Evolutionary conservation across 2,329 filamentous ascomycete genomes (phyloP).

Genomic region (Verticillium nonalfalfae): DNA sequence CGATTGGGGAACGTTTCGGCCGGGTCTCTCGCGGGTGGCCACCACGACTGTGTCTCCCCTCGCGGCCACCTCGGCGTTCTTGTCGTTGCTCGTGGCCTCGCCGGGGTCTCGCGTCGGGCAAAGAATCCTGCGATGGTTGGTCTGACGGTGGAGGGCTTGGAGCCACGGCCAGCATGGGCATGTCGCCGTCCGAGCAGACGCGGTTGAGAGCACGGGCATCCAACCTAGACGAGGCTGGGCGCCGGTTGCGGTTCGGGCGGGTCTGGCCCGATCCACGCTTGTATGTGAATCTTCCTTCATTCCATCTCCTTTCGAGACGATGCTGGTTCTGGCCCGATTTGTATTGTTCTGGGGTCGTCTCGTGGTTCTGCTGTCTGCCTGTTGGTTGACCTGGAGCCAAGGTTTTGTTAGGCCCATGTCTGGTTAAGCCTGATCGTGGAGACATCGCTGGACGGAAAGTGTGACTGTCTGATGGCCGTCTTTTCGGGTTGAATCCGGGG

Average conservation of each 20-base stretch:
- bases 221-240: not conserved
- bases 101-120: not conserved
- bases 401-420: not conserved
- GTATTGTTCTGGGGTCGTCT: not conserved
- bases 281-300: not conserved
- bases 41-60: not conserved
- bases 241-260: not conserved
- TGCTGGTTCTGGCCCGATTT: not conserved
- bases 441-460: not conserved
- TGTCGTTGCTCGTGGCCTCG: not conserved
- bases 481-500: not conserved
- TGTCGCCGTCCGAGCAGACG: conserved; percentile 4
- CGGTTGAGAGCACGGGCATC: not conserved
- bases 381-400: not conserved
- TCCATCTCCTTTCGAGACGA: not conserved
- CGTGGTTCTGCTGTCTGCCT: not conserved
- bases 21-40: not conserved
- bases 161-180: not conserved
- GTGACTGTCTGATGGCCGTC: not conserved
- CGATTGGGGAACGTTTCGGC: not conserved
- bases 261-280: not conserved
- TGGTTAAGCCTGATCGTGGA: not conserved
- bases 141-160: not conserved
- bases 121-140: not conserved
- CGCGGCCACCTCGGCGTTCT: not conserved